Evolutionary conservation across 306 rosid genomes (phyloP).

Genomic region (Echinosophora koreensis): DNA sequence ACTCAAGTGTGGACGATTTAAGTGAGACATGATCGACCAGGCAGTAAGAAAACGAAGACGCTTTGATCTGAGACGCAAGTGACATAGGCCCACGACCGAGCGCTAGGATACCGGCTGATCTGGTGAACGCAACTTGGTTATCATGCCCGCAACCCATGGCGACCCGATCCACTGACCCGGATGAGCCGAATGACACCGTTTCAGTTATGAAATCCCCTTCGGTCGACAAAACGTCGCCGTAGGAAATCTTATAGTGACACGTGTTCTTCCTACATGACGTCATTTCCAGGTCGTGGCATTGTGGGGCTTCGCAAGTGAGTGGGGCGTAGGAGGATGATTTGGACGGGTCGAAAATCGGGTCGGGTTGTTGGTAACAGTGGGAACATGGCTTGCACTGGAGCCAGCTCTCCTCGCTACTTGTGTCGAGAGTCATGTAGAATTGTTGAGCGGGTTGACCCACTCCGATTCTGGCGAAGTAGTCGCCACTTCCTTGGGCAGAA

Average conservation of each 20-base stretch:
- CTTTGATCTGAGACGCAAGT: constrained; percentile 59
- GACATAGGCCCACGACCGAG: constrained; percentile 70
- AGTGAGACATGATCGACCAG: constrained; percentile 66
- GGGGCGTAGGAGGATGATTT: constrained; percentile 52
- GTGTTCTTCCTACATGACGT: constrained; percentile 46
- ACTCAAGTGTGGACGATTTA: constrained; percentile 68
- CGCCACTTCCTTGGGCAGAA: constrained; percentile 59
- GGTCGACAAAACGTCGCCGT: constrained; percentile 73
- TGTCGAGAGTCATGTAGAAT: constrained; percentile 67
- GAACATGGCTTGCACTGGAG: constrained; percentile 78
- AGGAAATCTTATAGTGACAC: constrained; percentile 65
- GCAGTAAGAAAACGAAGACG: constrained; percentile 75
- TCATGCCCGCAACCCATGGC: constrained; percentile 77
- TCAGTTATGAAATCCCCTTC: constrained; percentile 62
- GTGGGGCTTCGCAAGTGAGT: constrained; percentile 54
- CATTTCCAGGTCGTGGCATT: constrained; percentile 48
- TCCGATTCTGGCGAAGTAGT: constrained; percentile 70
- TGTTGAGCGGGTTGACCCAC: constrained; percentile 62
- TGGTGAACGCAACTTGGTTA: constrained; percentile 65
- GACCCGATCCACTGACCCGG: constrained; percentile 49
- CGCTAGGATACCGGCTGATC: constrained; percentile 70
- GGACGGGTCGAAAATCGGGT: constrained; percentile 66
- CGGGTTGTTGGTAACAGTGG: constrained; percentile 71
- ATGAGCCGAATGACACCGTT: constrained; percentile 62
- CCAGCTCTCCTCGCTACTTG: constrained; percentile 80